These are phyloP conservation scores for Bolboschoenus planiculmis DNA, from an alignment of 176 grass and related monocot species.

Conservation along the genomic window DNA sequence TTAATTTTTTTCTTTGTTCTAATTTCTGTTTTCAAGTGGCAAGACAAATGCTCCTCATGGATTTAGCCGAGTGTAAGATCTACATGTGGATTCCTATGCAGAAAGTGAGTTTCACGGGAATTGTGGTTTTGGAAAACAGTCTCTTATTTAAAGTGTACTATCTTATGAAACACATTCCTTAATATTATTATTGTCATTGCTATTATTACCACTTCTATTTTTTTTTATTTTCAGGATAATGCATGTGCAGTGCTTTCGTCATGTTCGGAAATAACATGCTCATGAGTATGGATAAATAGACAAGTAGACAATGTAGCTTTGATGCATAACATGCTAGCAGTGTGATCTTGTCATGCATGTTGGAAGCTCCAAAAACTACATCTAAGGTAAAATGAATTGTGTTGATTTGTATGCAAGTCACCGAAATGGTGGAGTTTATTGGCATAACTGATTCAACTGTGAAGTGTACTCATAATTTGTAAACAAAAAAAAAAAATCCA, in stretches of 20 bases:
- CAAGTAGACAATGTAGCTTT: conserved; percentile 4
- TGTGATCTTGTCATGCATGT: background rate
- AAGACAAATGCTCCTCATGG: background rate
- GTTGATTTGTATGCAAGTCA: background rate
- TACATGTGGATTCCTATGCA: background rate
- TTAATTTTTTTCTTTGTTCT: background rate
- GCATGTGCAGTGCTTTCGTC: background rate
- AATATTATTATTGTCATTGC: background rate
- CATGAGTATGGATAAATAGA: background rate
- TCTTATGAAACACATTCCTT: background rate
- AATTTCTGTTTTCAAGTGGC: background rate
- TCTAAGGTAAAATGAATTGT: background rate
- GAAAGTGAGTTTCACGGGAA: background rate
- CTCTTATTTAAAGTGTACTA: background rate
- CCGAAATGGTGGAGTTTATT: background rate
- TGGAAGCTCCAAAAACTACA: background rate
- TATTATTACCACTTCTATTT: background rate
- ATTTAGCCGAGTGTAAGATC: background rate
- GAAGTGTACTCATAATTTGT: background rate
- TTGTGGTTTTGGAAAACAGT: background rate
- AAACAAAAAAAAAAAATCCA: too few relatives aligned
- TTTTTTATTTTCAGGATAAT: background rate
- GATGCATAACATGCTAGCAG: background rate
- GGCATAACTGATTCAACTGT: background rate
- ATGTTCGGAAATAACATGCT: conserved; percentile 1